Base-by-base conservation (phyloP, 352 stramenopile genomes). In the Phytopythium sindhum region DNA sequence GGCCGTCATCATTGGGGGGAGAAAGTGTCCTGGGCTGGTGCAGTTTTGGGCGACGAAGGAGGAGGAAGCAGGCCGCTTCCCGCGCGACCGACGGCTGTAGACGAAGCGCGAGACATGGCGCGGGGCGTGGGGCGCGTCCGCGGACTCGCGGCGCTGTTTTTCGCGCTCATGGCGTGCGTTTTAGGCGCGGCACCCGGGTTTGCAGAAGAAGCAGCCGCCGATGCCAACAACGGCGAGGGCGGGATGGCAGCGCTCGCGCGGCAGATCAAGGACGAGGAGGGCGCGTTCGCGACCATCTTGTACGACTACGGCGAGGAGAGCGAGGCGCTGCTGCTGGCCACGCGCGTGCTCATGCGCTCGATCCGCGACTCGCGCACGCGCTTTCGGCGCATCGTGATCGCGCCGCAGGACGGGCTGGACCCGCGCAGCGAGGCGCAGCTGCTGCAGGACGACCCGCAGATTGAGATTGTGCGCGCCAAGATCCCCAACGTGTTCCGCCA, bases 401-500 rank as follows among this genome's bases (percentile, higher is more conserved):
- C 89, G 6, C 82, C 84, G 19, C 68, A 84, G 53, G 84, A 93
- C 67, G 82, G 82, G 26, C 69, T 93, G 14, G 39, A 64, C 48
- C 55, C 70, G 7, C 70, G 62, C 33, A 81, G 69, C 64, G 68
- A 73, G 48, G 61, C 55, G 10, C 67, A 75, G 37, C 74, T 93
- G 8, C 72, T 71, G 28, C 57, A 65, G 33, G 80, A 90, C 76
- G 82, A 91, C 69, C 73, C 78, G 42, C 61, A 64, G 26, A 69
- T 93, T 55, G 84, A 93, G 67, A 84, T 93, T 65, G 67, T 91
- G 57, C 79, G 61, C 57, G 73, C 75, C 1, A 73, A 78, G 23
- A 80, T 89, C 56, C 77, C 84, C 31, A 93, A 93, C 44, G 82
- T 93, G 17, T 93, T 89, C 58, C 65, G 72, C 47, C 71, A 81